phyloP scores from a whole-genome alignment of 495 filamentous ascomycete genomes.

The Penicillium pancosmium region DNA sequence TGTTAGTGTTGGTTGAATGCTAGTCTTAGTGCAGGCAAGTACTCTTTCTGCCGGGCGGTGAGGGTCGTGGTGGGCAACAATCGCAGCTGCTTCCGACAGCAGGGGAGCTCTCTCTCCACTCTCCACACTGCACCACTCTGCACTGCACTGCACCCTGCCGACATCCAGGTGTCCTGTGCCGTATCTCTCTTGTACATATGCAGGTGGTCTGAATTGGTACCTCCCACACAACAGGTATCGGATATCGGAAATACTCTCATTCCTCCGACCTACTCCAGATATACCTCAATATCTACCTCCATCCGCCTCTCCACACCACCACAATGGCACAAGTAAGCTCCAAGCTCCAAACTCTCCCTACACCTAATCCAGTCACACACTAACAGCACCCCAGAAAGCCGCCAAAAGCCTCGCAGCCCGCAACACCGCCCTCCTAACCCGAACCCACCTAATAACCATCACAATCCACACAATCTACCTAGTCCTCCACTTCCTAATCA shows the following conservation, averaged over 20 bases:
- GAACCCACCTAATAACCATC: slow-evolving; percentile 75
- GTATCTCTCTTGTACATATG: too few species aligned
- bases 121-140: too few species aligned
- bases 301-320: background rate
- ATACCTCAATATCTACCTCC: background rate
- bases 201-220: too few species aligned
- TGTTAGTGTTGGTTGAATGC: too few species aligned
- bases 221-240: too few species aligned
- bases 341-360: slow-evolving; percentile 8
- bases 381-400: slow-evolving; percentile 69
- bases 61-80: slow-evolving; percentile 33
- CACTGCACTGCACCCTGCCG: too few species aligned
- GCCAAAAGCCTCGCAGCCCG: slow-evolving; percentile 85
- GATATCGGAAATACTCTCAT: too few species aligned
- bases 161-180: too few species aligned
- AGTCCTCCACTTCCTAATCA: slow-evolving; percentile 64
- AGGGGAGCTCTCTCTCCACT: too few species aligned
- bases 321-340: slow-evolving; percentile 41
- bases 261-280: too few species aligned
- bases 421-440: slow-evolving; percentile 73
- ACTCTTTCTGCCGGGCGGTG: slow-evolving; percentile 33
- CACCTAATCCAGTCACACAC: background rate
- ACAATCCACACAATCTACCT: slow-evolving; percentile 73
- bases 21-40: background rate
- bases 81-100: too few species aligned